Base-by-base conservation (phyloP, 2,329 filamentous ascomycete genomes). In the Botryotinia globosa region DNA sequence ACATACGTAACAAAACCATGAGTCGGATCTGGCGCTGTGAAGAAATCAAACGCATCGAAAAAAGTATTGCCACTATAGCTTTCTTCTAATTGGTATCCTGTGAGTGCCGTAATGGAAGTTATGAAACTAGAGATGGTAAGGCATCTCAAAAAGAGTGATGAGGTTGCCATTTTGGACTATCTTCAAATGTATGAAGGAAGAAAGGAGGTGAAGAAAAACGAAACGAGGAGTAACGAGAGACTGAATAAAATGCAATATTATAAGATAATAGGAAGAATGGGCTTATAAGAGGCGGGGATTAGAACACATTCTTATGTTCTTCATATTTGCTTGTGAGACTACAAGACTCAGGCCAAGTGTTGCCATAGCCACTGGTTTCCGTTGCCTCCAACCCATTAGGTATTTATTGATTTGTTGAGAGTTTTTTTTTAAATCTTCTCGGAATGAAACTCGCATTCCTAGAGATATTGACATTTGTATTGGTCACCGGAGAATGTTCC, bases 1-100 rank as follows among this genome's bases (percentile, higher is more conserved):
- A 72, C 51, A 58, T 72, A 72, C 20, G 61, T 51, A 1, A 85
- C 77, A 22, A 67, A 72, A n/a, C 70, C 70, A 54, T 59, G 62
- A 6, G 70, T 72, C 10, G 70, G 70, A 48, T 72, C 70, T 3
- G 70, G 20, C 1, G 10, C 58, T 12, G 69, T 64, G 32, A 71
- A 71, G 69, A 71, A 71, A 37, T 71, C 51, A 20, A 63, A 71
- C 1, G 56, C 54, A 51, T 63, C 25, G 4, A 71, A 64, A 25
- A 71, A 69, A 20, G 1, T 34, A 3, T 34, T 34, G 3, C 67
- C 67, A 20, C 54, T 63, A 20, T 69, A 69, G 20, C 9, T 48
- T 45, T 61, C 58, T 2, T 69, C 39, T 1, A 69, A 44, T 5
- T 63, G 67, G 8, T 69, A 71, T 32, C 32, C 44, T 34, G 44